Evolutionary conservation across 1,139 yeast genomes (phyloP).

Genomic region (Wickerhamomyces sp.): DNA sequence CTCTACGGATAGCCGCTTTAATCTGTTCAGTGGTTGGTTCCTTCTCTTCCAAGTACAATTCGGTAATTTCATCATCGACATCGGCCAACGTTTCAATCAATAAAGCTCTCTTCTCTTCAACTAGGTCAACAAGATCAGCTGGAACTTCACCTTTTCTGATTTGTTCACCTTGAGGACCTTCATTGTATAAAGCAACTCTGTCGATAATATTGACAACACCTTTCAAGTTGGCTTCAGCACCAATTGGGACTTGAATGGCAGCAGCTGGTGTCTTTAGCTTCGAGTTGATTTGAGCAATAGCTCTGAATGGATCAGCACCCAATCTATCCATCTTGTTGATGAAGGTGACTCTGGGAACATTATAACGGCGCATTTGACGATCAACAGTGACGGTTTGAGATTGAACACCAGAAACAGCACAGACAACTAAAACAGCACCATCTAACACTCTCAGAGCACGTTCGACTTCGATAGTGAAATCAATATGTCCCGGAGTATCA

Average conservation of each 20-base stretch:
- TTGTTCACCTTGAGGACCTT: constrained; percentile 88
- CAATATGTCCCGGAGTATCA: constrained; percentile 98
- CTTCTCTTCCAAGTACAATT: constrained; percentile 81
- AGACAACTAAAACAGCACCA: constrained; percentile 96
- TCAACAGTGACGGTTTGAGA: constrained; percentile 98
- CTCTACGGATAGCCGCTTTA: constrained; percentile 82
- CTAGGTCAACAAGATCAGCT: constrained; percentile 64
- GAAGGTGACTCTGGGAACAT: constrained; percentile 93
- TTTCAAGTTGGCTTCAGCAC: constrained; percentile 75
- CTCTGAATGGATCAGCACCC: constrained; percentile 97
- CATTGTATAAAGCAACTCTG: constrained; percentile 81
- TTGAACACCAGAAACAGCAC: constrained; percentile 98
- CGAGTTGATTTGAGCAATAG: constrained; percentile 82
- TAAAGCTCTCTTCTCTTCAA: constrained; percentile 75
- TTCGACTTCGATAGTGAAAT: constrained; percentile 97
- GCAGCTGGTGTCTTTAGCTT: constrained; percentile 95
- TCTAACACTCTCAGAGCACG: constrained; percentile 94
- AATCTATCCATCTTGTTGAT: constrained; percentile 98
- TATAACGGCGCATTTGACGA: constrained; percentile 97
- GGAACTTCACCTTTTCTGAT: constrained; percentile 65
- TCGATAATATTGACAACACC: constrained; percentile 93
- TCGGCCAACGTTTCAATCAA: constrained; percentile 94
- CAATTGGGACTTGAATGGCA: constrained; percentile 96
- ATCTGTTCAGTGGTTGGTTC: constrained; percentile 84
- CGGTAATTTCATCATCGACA: constrained; percentile 96